Evolutionary conservation across 2,329 filamentous ascomycete genomes (phyloP).

Genomic region (Fusarium torulosum): DNA sequence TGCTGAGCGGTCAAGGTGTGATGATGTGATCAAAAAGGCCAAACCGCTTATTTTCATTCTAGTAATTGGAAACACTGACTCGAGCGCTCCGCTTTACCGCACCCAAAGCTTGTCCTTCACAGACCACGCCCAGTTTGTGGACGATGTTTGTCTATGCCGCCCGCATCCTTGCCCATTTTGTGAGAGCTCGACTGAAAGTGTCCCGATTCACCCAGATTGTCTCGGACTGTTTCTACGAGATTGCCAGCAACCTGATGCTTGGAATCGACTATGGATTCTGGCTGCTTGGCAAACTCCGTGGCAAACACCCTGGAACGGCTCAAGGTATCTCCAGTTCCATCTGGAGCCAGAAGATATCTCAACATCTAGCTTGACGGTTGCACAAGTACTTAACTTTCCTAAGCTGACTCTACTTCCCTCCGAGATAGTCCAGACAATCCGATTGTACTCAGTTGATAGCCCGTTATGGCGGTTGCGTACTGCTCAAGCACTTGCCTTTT

Average conservation of each 20-base stretch:
- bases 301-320: neutral
- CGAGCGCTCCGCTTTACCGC: neutral
- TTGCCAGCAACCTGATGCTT: neutral
- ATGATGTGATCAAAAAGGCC: neutral
- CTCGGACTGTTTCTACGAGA: neutral
- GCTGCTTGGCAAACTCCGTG: neutral
- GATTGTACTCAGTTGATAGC: neutral
- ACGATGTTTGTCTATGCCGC: neutral
- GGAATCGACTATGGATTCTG: neutral
- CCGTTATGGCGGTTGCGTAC: neutral
- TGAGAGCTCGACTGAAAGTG: neutral
- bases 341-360: neutral
- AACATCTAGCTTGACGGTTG: neutral
- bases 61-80: conserved; percentile 11
- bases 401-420: neutral
- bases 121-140: neutral
- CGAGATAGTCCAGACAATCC: neutral
- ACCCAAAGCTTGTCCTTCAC: neutral
- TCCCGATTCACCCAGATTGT: neutral
- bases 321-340: neutral
- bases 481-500: neutral
- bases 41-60: neutral
- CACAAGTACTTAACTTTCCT: neutral
- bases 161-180: neutral
- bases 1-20: neutral